Evolutionary conservation across 1,284 basidiomycete genomes (phyloP).

Genomic region (Baeospora myosura): DNA sequence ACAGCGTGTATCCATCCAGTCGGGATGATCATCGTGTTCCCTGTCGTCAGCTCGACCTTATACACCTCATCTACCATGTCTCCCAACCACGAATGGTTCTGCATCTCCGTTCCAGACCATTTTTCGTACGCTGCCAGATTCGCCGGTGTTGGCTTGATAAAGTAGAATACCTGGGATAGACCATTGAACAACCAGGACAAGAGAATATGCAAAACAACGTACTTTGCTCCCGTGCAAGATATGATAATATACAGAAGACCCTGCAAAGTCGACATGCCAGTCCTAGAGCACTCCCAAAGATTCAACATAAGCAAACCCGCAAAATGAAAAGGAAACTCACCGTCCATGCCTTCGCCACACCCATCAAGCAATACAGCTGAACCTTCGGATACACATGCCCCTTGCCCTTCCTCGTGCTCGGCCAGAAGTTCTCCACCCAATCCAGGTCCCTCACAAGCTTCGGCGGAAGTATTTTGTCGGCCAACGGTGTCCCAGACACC

Average conservation of each 20-base stretch:
- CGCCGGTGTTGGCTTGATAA: slow-evolving; percentile 82
- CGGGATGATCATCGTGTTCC: slow-evolving; percentile 95
- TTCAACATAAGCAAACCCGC: slow-evolving; percentile 5
- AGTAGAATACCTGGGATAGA: slow-evolving; percentile 78
- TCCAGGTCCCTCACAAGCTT: slow-evolving; percentile 83
- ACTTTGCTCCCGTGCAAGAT: slow-evolving; percentile 80
- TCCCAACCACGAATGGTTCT: slow-evolving; percentile 86
- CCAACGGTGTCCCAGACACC: slow-evolving; percentile 71
- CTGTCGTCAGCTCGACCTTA: slow-evolving; percentile 74
- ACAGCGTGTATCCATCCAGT: slow-evolving; percentile 98
- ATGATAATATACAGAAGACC: slow-evolving; percentile 91
- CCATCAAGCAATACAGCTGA: slow-evolving; percentile 94
- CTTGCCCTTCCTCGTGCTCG: slow-evolving; percentile 62
- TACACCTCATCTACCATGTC: slow-evolving; percentile 85
- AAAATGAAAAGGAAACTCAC: slow-evolving; percentile 39
- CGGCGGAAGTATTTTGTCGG: slow-evolving; percentile 75
- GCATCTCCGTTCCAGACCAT: slow-evolving; percentile 87
- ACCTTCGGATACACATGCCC: slow-evolving; percentile 86
- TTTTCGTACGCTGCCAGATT: slow-evolving; percentile 87
- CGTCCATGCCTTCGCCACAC: slow-evolving; percentile 80
- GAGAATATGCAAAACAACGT: slow-evolving; percentile 5
- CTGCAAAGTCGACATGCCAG: slow-evolving; percentile 96
- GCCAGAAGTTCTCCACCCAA: slow-evolving; percentile 98
- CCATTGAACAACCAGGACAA: slow-evolving; percentile 11
- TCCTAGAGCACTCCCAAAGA: slow-evolving; percentile 49